These are phyloP conservation scores for Cutaneotrichosporon cyanovorans DNA, from an alignment of 1,284 basidiomycete species.

Conservation along the genomic window DNA sequence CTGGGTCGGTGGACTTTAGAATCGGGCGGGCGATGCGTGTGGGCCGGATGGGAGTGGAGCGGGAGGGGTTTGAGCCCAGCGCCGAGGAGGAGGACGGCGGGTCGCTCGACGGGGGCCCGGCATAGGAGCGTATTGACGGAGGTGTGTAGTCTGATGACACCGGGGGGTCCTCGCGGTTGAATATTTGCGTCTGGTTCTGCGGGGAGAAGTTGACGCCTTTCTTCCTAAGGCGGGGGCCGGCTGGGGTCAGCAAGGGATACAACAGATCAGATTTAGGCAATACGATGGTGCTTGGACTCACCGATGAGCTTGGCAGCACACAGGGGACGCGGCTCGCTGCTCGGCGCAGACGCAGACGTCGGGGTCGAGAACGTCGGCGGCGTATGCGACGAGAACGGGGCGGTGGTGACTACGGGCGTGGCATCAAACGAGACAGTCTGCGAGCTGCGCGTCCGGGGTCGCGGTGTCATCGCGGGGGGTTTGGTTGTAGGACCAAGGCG, in stretches of 20 bases:
- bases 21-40: conserved; percentile 20
- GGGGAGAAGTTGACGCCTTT: conserved; percentile 32
- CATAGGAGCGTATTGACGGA: conserved; percentile 5
- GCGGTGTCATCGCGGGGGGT: background rate
- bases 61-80: conserved; percentile 3
- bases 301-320: conserved; percentile 7
- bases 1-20: conserved; percentile 24
- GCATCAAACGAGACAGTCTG: background rate
- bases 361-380: background rate
- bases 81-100: conserved; percentile 7
- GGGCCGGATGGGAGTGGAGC: conserved; percentile 7
- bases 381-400: background rate
- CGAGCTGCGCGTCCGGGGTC: background rate
- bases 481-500: background rate
- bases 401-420: background rate
- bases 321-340: conserved; percentile 1
- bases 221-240: background rate
- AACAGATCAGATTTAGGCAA: background rate
- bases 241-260: too few relatives aligned
- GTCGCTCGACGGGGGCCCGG: background rate
- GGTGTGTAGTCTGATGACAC: conserved; percentile 7
- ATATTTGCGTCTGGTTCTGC: conserved; percentile 30
- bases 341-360: background rate
- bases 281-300: background rate
- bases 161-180: conserved; percentile 30